Conservation (phyloP, 2,329 filamentous ascomycete species). For the Xylariaceae sp. region DNA sequence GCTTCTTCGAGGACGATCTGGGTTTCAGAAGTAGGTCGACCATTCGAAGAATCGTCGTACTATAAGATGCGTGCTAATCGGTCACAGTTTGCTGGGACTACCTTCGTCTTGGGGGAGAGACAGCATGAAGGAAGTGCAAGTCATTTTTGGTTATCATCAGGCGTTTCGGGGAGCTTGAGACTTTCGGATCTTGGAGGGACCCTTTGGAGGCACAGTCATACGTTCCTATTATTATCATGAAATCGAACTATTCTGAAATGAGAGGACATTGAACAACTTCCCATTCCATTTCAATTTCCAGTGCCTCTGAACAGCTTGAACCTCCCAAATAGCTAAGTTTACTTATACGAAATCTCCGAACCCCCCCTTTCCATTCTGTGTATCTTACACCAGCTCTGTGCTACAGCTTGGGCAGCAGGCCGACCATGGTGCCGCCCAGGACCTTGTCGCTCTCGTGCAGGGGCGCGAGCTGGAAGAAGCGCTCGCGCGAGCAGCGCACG, state of each 20-base stretch:
- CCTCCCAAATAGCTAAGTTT: background rate
- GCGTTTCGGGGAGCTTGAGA: no score
- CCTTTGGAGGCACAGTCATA: no score
- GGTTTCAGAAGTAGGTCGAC: slow-evolving; percentile 51
- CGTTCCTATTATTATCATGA: no score
- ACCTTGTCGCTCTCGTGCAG: slow-evolving; percentile 49
- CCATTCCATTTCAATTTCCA: no score
- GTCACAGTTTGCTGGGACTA: slow-evolving; percentile 24
- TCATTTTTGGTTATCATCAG: no score
- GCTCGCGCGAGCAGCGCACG: slow-evolving; percentile 55
- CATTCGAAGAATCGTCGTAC: no score
- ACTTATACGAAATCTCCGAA: background rate
- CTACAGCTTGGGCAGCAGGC: slow-evolving; percentile 47
- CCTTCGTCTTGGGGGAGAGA: slow-evolving; percentile 21
- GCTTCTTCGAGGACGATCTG: slow-evolving; percentile 62
- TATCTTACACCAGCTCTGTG: slow-evolving; percentile 1
- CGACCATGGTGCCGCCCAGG: slow-evolving; percentile 45
- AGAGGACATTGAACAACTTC: no score
- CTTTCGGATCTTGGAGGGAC: no score
- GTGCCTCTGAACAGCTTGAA: background rate
- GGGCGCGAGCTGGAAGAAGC: slow-evolving; percentile 63
- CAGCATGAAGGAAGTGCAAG: slow-evolving; percentile 11
- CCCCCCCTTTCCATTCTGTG: background rate
- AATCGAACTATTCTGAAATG: no score
- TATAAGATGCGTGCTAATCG: slow-evolving; percentile 6